Evolutionary conservation across 176 grass and related monocot species (phyloP), one percentile per base, ranked within the genome.

Genomic region (Ananas comosus): DNA sequence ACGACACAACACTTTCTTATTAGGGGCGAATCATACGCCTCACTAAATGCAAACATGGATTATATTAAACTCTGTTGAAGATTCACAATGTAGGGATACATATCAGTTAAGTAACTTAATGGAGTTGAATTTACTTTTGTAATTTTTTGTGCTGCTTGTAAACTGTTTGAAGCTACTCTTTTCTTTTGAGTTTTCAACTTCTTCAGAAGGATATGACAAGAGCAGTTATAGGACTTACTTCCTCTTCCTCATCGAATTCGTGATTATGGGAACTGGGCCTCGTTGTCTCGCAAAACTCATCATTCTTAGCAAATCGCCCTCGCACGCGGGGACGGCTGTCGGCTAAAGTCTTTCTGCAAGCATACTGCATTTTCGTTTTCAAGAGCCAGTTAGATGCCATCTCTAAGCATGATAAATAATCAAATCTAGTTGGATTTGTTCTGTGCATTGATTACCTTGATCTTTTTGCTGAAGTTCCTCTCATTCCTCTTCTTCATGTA

Each of bases 381-480:
- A 49, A 71, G 13, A 71, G 48, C 69, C 59, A 72, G 22, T 71
- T 73, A 76, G 13, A 59, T 67, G 7, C 42, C 29, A 66, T 75
- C 13, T 57, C 28, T 47, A 64, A 51, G 65, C 21, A 42, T 42
- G 33, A 42, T 42, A 42, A 42, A 7, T 42, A 56, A 8, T 79
- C 54, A 24, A 27, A 73, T 47, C 69, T 13, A 72, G 74, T 51
- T 51, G 51, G 57, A 13, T 56, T 27, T 71, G 51, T 77, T 77
- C 53, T 14, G 66, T 51, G 33, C 56, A 48, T 81, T 42, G 33
- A 22, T 85, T 93, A 94, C 95, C 90, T 99, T 99, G 68, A 99
- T 99, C 76, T 93, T 99, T 50, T 99, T 99, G 78, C 74, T 91
- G 89, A 94, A 99, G 75, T 99, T 99, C 70, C 95, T 88, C 74